Evolutionary conservation across 345 rosid genomes (phyloP), one percentile per base, ranked within the genome.

Genomic region (Acer yangbiense): DNA sequence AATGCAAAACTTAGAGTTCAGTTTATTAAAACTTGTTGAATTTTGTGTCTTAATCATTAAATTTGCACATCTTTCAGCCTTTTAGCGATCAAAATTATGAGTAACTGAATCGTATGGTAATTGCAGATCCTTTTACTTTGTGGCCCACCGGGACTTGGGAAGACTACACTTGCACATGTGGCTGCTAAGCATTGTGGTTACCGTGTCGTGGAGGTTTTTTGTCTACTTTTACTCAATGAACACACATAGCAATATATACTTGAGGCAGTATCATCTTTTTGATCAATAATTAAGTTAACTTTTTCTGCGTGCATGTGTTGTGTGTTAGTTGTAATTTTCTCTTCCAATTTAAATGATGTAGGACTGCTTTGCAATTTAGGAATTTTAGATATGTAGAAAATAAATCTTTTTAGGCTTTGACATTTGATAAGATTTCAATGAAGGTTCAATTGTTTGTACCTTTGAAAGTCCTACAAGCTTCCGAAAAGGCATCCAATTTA

Each of bases 131-230:
- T 96, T 76, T 77, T 94, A 80, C 98, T 94, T 65, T 94, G 99
- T 82, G 98, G 99, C 69, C 91, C 99, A 72, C 99, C 98, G 25
- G 99, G 99, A 75, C 99, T 96, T 85, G 99, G 99, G 73, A 96
- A 96, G 91, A 96, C 99, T 76, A 96, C 99, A 16, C 97, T 96
- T 82, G 99, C 98, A 57, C 98, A 94, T 82, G 89, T 94, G 69
- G 97, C 97, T 85, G 98, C 99, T 60, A 89, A 94, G 85, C 99
- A 96, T 83, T 96, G 99, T 83, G 99, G 99, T 79, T 96, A 94
- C 80, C 92, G 88, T 43, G 97, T 89, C 58, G 95, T 96, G 79
- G 99, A 96, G 99, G 99, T 96, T 78, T 75, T 82, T 71, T 79
- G 35, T n/a, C 69, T 55, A 21, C 74, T 76, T 64, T 80, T 84